phyloP scores from a whole-genome alignment of 441 rosid genomes.

The Euphorbia celastroides region DNA sequence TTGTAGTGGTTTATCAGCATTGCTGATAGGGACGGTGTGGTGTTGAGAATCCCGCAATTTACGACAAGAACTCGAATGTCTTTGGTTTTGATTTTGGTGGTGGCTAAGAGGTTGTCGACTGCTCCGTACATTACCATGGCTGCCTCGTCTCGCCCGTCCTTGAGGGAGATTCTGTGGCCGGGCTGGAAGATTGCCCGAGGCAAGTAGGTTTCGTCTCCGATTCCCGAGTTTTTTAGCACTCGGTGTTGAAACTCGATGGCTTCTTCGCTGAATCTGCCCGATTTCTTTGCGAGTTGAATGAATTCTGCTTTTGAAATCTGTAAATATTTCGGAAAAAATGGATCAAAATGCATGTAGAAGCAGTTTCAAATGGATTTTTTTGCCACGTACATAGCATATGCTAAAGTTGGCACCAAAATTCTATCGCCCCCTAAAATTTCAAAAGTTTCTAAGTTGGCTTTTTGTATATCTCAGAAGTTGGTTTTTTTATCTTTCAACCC shows the following conservation, averaged over 20 bases:
- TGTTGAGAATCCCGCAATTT: slow-evolving; percentile 62
- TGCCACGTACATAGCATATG: no score
- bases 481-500: no score
- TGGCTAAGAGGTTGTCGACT: slow-evolving; percentile 44
- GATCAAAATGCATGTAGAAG: no score
- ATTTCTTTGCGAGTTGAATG: slow-evolving; percentile 40
- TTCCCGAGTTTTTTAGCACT: slow-evolving; percentile 47
- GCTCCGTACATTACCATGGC: slow-evolving; percentile 61
- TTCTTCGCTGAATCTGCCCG: slow-evolving; percentile 45
- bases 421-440: no score
- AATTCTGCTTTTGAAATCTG: slow-evolving; percentile 55
- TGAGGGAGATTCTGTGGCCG: slow-evolving; percentile 31
- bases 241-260: slow-evolving; percentile 46
- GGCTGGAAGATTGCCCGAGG: slow-evolving; percentile 46
- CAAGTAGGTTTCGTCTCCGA: slow-evolving; percentile 62
- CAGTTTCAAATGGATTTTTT: no score
- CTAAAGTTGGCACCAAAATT: no score
- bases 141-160: slow-evolving; percentile 63
- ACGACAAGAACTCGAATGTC: slow-evolving; percentile 52
- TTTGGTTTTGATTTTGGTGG: slow-evolving; percentile 41
- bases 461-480: no score
- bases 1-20: slow-evolving; percentile 68
- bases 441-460: no score
- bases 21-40: slow-evolving; percentile 61
- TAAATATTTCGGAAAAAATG: not conserved